Percentiles rank a stretch among this genome's conserved stretches.
Conservation (phyloP, 768 basidiomycete species). For the Rhodocollybia butyracea region DNA sequence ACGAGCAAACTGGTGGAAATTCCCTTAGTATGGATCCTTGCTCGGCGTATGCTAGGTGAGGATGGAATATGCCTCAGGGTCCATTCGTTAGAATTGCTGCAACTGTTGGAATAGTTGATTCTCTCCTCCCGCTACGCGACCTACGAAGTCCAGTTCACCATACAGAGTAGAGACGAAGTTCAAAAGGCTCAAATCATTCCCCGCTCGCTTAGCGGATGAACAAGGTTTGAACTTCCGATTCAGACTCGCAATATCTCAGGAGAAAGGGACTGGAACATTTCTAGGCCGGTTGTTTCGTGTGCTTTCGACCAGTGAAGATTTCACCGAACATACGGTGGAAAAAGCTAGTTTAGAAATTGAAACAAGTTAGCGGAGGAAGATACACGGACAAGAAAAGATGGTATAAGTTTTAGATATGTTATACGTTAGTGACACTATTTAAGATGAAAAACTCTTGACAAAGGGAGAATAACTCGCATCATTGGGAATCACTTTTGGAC, state of each 20-base stretch:
- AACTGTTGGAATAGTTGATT: conserved; percentile 67
- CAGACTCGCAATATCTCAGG: conserved; percentile 12
- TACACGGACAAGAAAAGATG: conserved; percentile 12
- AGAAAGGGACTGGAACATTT: conserved; percentile 36
- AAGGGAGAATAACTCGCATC: no score
- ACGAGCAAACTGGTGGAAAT: no score
- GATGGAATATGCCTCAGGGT: background rate
- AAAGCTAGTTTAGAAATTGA: conserved; percentile 65
- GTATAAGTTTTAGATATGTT: background rate
- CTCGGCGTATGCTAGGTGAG: conserved; percentile 65
- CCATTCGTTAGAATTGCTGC: conserved; percentile 1
- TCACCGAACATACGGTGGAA: conserved; percentile 69
- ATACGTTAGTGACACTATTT: no score
- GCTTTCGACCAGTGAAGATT: conserved; percentile 49
- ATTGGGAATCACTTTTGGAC: no score
- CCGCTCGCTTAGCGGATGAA: conserved; percentile 65
- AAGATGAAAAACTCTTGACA: no score
- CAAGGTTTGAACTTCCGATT: conserved; percentile 71
- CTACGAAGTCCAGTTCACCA: conserved; percentile 77
- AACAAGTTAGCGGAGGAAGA: conserved; percentile 54
- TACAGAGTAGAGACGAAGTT: conserved; percentile 60
- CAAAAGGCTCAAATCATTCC: conserved; percentile 51
- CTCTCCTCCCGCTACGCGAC: conserved; percentile 66
- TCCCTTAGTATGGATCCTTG: conserved; percentile 80
- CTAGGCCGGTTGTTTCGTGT: conserved; percentile 58